Conservation (phyloP, 2,329 filamentous ascomycete species). For the Pseudopithomyces maydicus region DNA sequence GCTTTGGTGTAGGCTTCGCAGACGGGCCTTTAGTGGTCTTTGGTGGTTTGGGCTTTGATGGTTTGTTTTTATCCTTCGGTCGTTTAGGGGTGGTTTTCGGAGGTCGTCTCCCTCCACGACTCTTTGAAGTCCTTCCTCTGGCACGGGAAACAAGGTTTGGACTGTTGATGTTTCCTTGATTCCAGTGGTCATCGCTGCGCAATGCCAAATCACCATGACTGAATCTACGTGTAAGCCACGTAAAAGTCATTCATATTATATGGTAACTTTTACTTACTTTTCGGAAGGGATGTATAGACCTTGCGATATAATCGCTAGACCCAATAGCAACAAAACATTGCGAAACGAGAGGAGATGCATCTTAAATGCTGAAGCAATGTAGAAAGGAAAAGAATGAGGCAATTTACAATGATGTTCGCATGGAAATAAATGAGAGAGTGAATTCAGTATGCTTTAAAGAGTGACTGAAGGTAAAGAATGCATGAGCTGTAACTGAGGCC, state of each 20-base stretch:
- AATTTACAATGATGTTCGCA: too few species aligned
- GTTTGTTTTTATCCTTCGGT: neutral
- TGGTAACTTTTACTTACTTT: neutral
- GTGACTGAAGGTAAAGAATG: neutral
- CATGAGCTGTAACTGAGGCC: neutral
- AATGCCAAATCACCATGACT: neutral
- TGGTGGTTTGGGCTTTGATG: too few species aligned
- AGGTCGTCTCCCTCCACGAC: too few species aligned
- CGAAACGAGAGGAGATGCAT: neutral
- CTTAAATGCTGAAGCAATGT: neutral
- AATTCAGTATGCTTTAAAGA: neutral
- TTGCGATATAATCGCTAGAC: neutral
- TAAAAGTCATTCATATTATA: neutral
- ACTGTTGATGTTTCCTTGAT: neutral
- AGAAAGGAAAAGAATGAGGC: neutral
- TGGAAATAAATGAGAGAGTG: neutral
- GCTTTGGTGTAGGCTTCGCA: too few species aligned
- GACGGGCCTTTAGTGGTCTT: too few species aligned
- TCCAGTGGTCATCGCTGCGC: neutral
- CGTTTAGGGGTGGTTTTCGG: neutral
- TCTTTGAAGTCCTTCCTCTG: neutral
- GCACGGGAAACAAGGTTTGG: neutral
- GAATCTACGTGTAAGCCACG: neutral
- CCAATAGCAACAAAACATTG: neutral
- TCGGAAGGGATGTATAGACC: neutral